Evolutionary conservation across 371 early-diverging fungal species (phyloP), one percentile per base, ranked within the genome.

Genomic region (Phascolomyces articulosus): DNA sequence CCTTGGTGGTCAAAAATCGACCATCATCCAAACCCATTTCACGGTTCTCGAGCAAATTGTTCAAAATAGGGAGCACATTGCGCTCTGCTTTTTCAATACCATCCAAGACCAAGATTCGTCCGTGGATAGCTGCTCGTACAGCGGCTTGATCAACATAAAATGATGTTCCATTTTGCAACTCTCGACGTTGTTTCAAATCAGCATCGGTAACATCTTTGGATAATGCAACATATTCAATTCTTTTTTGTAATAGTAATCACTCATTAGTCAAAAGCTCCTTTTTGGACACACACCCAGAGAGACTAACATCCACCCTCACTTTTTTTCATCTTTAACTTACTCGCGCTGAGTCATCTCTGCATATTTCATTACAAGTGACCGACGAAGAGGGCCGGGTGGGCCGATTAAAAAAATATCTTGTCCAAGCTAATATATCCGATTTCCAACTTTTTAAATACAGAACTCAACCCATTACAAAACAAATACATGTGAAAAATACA

Each of bases 11-110:
- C 53, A 94, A 79, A 72, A 91, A 92, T 3, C 92, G 82, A 21
- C 95, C 95, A 69, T 94, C 93, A 62, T 94, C 95, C 40, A 95
- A 75, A 27, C 87, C 75, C 93, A 95, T 93, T 78, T 95, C 95
- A 48, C 95, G 78, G 67, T 95, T 95, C 69, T 95, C 95, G 48
- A 95, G 70, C 61, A 95, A 71, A 69, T 95, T 95, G 78, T 95
- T 95, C 63, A 95, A 74, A 26, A 95, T 89, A 2, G 95, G 95
- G 49, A 95, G 74, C 1, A 95, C 93, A 64, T 95, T 95, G 18
- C 95, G 87, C 61, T 95, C 95, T 0, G 94, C 93, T 66, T 92
- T 92, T 71, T 92, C 91, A 58, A 93, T 87, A 26, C 93, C 93
- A 64, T 95, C 95, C 60, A 95, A 72, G 6, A 95, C 84, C 55